A percentile compares a stretch with the other conserved stretches of the same genome.
Evolutionary conservation across 768 basidiomycete genomes (phyloP).

Genomic region (Russula vinacea): DNA sequence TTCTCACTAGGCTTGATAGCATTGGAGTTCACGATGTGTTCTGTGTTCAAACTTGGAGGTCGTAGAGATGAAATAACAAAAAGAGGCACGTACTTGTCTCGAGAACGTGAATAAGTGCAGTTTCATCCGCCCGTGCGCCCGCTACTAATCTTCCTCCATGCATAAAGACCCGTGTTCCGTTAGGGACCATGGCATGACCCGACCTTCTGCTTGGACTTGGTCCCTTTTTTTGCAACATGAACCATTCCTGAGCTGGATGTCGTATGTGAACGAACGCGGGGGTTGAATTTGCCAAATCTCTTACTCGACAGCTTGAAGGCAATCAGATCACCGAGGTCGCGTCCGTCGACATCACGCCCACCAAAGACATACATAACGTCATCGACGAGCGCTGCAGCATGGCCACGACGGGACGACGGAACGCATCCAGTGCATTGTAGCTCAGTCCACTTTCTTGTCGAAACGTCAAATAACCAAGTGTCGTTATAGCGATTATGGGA

Average conservation of each 20-base stretch:
- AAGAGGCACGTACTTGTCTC: constrained; percentile 76
- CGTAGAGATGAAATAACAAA: background rate
- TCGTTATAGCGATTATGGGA: constrained; percentile 99
- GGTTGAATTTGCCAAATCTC: constrained; percentile 36
- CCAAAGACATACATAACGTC: constrained; percentile 98
- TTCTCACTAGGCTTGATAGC: constrained; percentile 43
- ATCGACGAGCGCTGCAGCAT: constrained; percentile 95
- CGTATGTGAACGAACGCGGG: background rate
- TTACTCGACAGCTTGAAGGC: constrained; percentile 96
- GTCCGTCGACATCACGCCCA: constrained; percentile 85
- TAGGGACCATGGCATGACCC: constrained; percentile 95
- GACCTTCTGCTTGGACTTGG: constrained; percentile 88
- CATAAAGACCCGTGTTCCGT: constrained; percentile 84
- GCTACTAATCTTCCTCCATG: constrained; percentile 91
- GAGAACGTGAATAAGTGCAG: constrained; percentile 76
- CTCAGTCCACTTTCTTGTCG: constrained; percentile 81
- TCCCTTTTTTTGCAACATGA: constrained; percentile 99
- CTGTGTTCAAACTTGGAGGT: constrained; percentile 39
- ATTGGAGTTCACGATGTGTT: constrained; percentile 69
- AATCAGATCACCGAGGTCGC: constrained; percentile 89
- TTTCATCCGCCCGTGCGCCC: constrained; percentile 71
- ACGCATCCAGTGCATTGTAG: constrained; percentile 95
- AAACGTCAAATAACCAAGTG: constrained; percentile 91
- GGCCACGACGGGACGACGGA: constrained; percentile 90
- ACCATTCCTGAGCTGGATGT: constrained; percentile 87